Evolutionary conservation across 148 eudicot genomes (phyloP).

Genomic region (Chenopodium suecicum): DNA sequence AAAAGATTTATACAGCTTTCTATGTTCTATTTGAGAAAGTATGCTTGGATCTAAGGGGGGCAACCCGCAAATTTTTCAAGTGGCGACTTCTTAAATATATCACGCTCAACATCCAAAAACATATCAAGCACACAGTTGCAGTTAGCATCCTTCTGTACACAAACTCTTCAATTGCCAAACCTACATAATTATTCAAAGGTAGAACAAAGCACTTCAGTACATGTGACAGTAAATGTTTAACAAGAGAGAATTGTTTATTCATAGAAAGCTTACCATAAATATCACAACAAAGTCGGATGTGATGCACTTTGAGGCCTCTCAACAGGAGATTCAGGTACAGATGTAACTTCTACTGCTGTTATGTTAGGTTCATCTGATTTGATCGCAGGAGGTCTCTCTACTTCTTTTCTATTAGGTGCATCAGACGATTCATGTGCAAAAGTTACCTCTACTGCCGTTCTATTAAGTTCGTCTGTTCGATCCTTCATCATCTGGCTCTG

Average conservation of each 20-base stretch:
- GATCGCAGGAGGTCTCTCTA: not conserved
- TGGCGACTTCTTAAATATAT: not conserved
- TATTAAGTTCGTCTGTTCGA: not conserved
- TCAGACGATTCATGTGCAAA: not conserved
- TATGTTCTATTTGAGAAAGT: not conserved
- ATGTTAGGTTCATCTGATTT: not conserved
- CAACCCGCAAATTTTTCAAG: not conserved
- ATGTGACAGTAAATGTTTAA: too few relatives aligned
- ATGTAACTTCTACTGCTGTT: not conserved
- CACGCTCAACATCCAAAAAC: not conserved
- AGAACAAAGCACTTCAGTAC: too few relatives aligned
- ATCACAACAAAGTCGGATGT: too few relatives aligned
- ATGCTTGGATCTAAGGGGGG: not conserved
- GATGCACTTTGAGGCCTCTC: not conserved
- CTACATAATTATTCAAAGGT: not conserved
- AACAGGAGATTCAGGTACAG: not conserved
- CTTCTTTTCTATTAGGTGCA: not conserved
- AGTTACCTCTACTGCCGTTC: not conserved
- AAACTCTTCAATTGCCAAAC: not conserved
- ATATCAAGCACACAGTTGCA: not conserved
- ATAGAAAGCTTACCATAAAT: too few relatives aligned
- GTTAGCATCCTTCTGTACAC: not conserved
- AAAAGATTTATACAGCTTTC: not conserved
- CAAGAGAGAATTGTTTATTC: too few relatives aligned
- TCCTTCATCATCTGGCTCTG: slow-evolving; percentile 6